Evolutionary conservation across 306 rosid species (phyloP).

Genomic region (Cucurbita maxima): DNA sequence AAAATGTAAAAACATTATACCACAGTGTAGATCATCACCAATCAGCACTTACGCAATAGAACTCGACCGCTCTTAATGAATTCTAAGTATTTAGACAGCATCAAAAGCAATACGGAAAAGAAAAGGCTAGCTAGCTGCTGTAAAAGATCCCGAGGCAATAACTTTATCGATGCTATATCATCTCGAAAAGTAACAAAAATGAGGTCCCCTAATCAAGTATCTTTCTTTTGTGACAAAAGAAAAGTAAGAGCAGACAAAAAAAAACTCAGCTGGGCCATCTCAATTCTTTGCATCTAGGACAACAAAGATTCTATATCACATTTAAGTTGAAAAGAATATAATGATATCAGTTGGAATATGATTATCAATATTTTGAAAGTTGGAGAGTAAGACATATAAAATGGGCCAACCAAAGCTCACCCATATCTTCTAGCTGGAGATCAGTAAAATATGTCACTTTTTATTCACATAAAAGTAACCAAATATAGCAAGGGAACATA

Average conservation of each 20-base stretch:
- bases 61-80: background rate
- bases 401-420: conserved; percentile 14
- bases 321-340: conserved; percentile 12
- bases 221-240: conserved; percentile 2
- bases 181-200: background rate
- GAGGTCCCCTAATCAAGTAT: conserved; percentile 5
- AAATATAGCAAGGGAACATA: conserved; percentile 14
- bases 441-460: conserved; percentile 19
- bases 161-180: background rate
- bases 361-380: conserved; percentile 5
- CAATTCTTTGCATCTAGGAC: background rate
- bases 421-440: conserved; percentile 11
- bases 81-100: background rate
- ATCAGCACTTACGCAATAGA: background rate
- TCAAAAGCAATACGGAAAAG: background rate
- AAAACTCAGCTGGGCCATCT: background rate
- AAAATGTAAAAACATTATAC: background rate
- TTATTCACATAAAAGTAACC: conserved; percentile 14
- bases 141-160: background rate
- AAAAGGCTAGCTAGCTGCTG: background rate
- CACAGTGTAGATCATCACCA: background rate
- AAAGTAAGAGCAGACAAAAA: background rate
- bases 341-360: conserved; percentile 12
- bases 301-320: conserved; percentile 13
- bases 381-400: background rate